Evolutionary conservation across 1,139 yeast species (phyloP).

Genomic region (Blastobotrys raffinosifermentans): DNA sequence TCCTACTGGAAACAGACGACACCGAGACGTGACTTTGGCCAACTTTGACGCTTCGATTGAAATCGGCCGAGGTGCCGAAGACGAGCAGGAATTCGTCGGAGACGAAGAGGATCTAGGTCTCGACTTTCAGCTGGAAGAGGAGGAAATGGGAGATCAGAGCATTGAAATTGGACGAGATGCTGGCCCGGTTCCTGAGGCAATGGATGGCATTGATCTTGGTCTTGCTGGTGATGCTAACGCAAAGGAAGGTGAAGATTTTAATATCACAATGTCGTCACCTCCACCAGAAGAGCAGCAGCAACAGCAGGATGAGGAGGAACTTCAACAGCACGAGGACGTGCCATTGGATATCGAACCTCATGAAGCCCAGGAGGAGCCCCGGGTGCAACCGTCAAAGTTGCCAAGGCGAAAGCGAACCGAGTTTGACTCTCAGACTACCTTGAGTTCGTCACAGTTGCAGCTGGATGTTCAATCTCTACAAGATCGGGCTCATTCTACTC

Average conservation of each 20-base stretch:
- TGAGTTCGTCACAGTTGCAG: no score
- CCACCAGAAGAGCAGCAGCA: conserved; percentile 30
- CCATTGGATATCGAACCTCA: no score
- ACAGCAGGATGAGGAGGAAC: conserved; percentile 12
- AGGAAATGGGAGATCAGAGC: conserved; percentile 25
- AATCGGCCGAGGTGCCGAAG: conserved; percentile 19
- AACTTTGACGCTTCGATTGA: conserved; percentile 24
- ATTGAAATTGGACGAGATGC: conserved; percentile 50
- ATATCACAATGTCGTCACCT: conserved; percentile 34
- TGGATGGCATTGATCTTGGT: conserved; percentile 17
- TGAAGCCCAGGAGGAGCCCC: no score
- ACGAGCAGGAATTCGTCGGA: conserved; percentile 23
- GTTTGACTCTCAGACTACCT: no score
- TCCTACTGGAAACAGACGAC: conserved; percentile 11
- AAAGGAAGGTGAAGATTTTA: conserved; percentile 37
- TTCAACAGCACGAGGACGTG: no score
- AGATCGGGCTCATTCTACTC: no score
- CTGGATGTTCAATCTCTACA: no score
- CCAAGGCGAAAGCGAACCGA: no score
- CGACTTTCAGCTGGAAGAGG: conserved; percentile 15
- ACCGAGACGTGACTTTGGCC: conserved; percentile 22
- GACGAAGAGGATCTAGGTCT: conserved; percentile 28
- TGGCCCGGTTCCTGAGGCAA: conserved; percentile 16
- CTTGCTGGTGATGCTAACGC: conserved; percentile 11
- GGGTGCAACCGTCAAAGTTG: no score